Evolutionary conservation across 2,329 filamentous ascomycete species (phyloP).

Genomic region (Trichoderma oligosporum): DNA sequence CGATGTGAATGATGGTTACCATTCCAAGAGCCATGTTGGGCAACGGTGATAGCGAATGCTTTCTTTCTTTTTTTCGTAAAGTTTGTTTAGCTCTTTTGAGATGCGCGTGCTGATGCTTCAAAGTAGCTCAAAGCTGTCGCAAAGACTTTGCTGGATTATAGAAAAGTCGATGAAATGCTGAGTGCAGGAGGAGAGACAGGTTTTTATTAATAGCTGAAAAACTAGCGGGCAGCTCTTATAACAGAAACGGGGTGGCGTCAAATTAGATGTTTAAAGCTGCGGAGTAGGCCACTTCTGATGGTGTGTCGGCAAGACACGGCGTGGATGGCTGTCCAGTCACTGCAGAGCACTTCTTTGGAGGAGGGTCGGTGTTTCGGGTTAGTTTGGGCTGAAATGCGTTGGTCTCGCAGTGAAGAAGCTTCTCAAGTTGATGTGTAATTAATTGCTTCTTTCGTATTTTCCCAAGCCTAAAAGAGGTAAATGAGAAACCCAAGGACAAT

Average conservation of each 20-base stretch:
- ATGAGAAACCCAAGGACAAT: no score
- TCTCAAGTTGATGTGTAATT: neutral
- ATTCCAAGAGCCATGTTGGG: slow-evolving; percentile 50
- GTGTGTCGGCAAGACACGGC: slow-evolving; percentile 15
- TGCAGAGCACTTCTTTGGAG: slow-evolving; percentile 6
- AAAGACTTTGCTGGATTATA: neutral
- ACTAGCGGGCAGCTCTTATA: neutral
- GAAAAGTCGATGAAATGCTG: neutral
- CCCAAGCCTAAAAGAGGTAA: no score
- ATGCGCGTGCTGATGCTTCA: neutral
- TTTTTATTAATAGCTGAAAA: slow-evolving; percentile 5
- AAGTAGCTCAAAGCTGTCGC: neutral
- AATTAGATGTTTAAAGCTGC: slow-evolving; percentile 9
- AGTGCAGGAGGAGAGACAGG: neutral
- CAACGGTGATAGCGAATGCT: neutral
- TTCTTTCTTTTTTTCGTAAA: neutral
- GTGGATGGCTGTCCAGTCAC: slow-evolving; percentile 17
- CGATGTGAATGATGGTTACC: slow-evolving; percentile 60
- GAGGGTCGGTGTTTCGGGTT: slow-evolving; percentile 5
- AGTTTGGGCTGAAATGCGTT: slow-evolving; percentile 17
- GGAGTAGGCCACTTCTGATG: neutral
- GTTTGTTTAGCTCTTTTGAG: neutral
- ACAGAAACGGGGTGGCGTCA: slow-evolving; percentile 7
- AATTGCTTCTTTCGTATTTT: neutral
- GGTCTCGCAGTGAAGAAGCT: neutral